These are phyloP conservation scores for Gautieria morchelliformis DNA, from an alignment of 768 basidiomycete species.

Conservation along the genomic window DNA sequence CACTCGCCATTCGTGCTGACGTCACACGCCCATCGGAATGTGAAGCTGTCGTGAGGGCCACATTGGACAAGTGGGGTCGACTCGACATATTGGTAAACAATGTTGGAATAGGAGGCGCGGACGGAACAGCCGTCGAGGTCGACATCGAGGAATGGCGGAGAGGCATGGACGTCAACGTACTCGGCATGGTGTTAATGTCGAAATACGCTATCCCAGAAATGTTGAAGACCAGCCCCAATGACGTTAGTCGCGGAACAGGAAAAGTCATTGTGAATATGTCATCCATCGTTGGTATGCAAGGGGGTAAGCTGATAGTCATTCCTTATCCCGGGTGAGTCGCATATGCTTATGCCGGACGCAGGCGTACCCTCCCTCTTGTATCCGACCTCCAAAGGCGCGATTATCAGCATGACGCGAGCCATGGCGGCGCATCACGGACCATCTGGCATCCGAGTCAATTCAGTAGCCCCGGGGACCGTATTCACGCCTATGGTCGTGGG, in stretches of 20 bases:
- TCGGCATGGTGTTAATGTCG: not conserved
- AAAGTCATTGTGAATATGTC: constrained; percentile 53
- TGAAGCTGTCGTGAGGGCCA: constrained; percentile 36
- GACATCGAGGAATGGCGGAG: constrained; percentile 43
- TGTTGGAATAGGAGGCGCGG: constrained; percentile 38
- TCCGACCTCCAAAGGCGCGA: constrained; percentile 52
- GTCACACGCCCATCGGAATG: not conserved
- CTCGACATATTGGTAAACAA: constrained; percentile 55
- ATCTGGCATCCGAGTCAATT: constrained; percentile 50
- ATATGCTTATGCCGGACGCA: constrained; percentile 6
- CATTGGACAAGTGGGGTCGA: constrained; percentile 34
- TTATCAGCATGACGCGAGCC: constrained; percentile 46
- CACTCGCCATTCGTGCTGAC: not conserved
- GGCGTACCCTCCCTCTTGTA: constrained; percentile 29
- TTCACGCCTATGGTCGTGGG: constrained; percentile 3
- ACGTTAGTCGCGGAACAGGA: constrained; percentile 20
- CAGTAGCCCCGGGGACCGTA: constrained; percentile 20
- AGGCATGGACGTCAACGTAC: constrained; percentile 41
- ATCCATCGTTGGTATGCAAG: constrained; percentile 43
- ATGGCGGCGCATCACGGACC: constrained; percentile 42
- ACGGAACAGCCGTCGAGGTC: constrained; percentile 34
- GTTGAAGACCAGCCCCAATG: constrained; percentile 25
- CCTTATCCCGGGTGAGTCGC: not conserved
- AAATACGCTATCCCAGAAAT: constrained; percentile 42
- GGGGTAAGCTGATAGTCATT: constrained; percentile 17